Evolutionary conservation across 2,329 filamentous ascomycete genomes (phyloP), one percentile per base, ranked within the genome.

Genomic region (Stylonectria norvegica): DNA sequence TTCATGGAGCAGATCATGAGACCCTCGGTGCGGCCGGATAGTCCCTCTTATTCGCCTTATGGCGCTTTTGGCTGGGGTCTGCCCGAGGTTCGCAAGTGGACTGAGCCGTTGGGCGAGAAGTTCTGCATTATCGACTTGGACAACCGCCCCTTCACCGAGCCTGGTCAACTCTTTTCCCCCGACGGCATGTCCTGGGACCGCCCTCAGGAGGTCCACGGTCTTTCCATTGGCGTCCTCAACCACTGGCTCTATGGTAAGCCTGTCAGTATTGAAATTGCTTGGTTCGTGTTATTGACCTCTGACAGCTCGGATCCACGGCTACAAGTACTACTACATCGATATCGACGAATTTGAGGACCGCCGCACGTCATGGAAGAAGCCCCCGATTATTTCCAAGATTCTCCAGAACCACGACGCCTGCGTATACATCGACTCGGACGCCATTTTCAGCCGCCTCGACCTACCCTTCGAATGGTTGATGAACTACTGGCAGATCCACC

Each of bases 341-440:
- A 63, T 63, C 22, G 62, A 64, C 7, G 55, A 59, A 11, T 66
- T 59, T 40, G 43, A 52, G 32, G 68, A 71, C 42, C 66, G 69
- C 17, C 67, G 68, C 20, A 61, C 63, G n/a, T 70, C 68, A 9
- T 72, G 69, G 69, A 67, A 69, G 58, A 71, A 71, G 57, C 65
- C 69, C 18, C 46, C 62, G 32, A 59, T 71, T 48, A 63, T 70
- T 42, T 52, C 61, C 43, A 61, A 65, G 49, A 62, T 71, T n/a
- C 62, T 72, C 41, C 61, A 64, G 52, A 53, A 68, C 40, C 69
- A 68, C 55, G 59, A 71, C 44, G 56, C 62, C 2, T 71, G 69
- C 51, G 52, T 72, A 34, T 71, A 65, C 55, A 50, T 72, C 36
- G 69, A 72, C 47, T 70, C 67, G 4, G 69, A 71, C 45, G 67